phyloP scores from a whole-genome alignment of 768 basidiomycete genomes.

The Lactarius tabidus region DNA sequence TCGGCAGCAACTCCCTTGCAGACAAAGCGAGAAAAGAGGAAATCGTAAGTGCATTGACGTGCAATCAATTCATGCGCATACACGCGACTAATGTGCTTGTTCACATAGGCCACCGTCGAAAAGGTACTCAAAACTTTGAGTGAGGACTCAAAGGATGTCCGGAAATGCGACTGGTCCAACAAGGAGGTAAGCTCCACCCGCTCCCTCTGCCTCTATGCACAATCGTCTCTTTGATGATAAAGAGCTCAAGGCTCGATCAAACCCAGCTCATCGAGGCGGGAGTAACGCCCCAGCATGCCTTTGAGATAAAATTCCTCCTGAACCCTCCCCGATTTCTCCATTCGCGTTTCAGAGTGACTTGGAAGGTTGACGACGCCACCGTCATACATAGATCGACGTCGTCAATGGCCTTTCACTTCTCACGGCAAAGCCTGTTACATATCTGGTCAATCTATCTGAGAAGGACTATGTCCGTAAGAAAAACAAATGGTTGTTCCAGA shows the following conservation, averaged over 20 bases:
- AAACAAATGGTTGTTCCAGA: slow-evolving; percentile 81
- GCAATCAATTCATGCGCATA: background rate
- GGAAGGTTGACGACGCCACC: background rate
- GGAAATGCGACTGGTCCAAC: slow-evolving; percentile 91
- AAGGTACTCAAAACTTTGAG: slow-evolving; percentile 77
- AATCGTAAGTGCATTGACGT: slow-evolving; percentile 52
- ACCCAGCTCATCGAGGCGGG: slow-evolving; percentile 96
- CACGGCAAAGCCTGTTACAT: slow-evolving; percentile 96
- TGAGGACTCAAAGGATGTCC: slow-evolving; percentile 81
- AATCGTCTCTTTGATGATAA: slow-evolving; percentile 55
- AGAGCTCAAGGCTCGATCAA: slow-evolving; percentile 72
- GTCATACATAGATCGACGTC: slow-evolving; percentile 65
- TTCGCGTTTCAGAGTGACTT: background rate
- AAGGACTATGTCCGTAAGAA: slow-evolving; percentile 94
- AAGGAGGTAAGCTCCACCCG: slow-evolving; percentile 75
- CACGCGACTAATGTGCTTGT: background rate
- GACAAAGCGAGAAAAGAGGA: slow-evolving; percentile 98
- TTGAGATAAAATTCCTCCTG: slow-evolving; percentile 50
- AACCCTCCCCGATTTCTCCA: background rate
- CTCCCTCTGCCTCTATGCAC: background rate
- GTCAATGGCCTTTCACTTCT: slow-evolving; percentile 86
- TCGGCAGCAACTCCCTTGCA: slow-evolving; percentile 75
- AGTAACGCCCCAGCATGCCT: slow-evolving; percentile 79
- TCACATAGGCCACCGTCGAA: slow-evolving; percentile 68
- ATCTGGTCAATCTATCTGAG: slow-evolving; percentile 96